Evolutionary conservation across 106 monocot species (phyloP).

Genomic region (Phalaenopsis aphrodite): DNA sequence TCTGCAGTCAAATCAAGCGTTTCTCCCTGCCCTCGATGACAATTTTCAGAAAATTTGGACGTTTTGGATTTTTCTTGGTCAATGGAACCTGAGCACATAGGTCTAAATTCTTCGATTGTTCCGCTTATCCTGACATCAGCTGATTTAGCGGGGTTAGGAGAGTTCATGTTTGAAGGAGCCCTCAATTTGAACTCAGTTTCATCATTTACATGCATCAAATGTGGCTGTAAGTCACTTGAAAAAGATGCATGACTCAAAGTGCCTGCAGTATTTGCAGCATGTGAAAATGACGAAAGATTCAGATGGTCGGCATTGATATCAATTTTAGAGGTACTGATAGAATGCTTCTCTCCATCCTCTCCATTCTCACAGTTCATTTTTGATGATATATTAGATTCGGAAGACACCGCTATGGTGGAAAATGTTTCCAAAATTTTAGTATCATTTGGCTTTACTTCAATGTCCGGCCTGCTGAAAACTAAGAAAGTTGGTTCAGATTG

Average conservation of each 20-base stretch:
- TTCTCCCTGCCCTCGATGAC: neutral
- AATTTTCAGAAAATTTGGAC: neutral
- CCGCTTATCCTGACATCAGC: neutral
- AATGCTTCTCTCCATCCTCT: neutral
- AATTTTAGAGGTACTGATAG: neutral
- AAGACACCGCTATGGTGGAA: neutral
- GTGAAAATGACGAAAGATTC: neutral
- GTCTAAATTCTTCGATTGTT: neutral
- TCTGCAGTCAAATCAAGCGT: neutral
- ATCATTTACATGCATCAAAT: neutral
- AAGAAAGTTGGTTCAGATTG: neutral
- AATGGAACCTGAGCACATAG: neutral
- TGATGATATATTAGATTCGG: slow-evolving; percentile 3
- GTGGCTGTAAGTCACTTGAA: neutral
- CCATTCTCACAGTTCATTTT: slow-evolving; percentile 8
- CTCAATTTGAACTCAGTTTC: neutral
- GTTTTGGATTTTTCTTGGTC: neutral
- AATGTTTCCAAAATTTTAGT: slow-evolving; percentile 3
- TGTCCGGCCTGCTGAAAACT: neutral
- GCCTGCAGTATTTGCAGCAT: neutral
- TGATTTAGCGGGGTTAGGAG: neutral
- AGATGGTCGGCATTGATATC: neutral
- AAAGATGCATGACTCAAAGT: neutral
- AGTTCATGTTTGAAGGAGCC: neutral
- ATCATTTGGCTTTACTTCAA: slow-evolving; percentile 10